Evolutionary conservation across 2,329 filamentous ascomycete species (phyloP).

Genomic region (Aspergillus quadricinctus): DNA sequence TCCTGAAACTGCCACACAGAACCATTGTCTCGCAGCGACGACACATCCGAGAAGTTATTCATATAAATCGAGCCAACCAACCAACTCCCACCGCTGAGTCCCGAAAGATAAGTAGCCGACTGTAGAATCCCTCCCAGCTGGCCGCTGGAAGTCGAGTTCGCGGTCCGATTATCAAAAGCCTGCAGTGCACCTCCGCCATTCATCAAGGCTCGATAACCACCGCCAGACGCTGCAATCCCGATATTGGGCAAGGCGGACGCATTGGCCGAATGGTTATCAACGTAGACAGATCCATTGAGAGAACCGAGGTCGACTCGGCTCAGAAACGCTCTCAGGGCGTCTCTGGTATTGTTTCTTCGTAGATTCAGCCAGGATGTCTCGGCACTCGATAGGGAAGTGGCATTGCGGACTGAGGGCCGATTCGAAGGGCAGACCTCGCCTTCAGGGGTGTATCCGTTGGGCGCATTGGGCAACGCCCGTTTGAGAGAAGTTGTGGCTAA

Average conservation of each 20-base stretch:
- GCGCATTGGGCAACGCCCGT: constrained; percentile 52
- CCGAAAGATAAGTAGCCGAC: constrained; percentile 74
- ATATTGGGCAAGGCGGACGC: constrained; percentile 61
- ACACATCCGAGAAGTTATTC: constrained; percentile 72
- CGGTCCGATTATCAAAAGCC: constrained; percentile 72
- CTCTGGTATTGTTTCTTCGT: constrained; percentile 67
- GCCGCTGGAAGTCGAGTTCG: constrained; percentile 56
- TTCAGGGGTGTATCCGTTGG: constrained; percentile 69
- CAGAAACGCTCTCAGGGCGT: constrained; percentile 70
- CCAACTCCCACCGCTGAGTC: constrained; percentile 81
- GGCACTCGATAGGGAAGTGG: constrained; percentile 58
- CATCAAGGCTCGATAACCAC: constrained; percentile 79
- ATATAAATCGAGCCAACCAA: constrained; percentile 73
- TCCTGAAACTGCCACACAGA: constrained; percentile 28
- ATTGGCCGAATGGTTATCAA: constrained; percentile 57
- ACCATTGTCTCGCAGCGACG: constrained; percentile 29
- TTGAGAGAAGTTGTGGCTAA: background rate
- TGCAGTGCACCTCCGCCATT: constrained; percentile 79
- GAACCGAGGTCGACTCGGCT: constrained; percentile 65
- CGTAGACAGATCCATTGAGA: constrained; percentile 70
- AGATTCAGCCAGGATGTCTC: constrained; percentile 71
- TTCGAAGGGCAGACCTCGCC: constrained; percentile 63
- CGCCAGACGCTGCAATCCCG: constrained; percentile 74
- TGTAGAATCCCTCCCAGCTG: constrained; percentile 80
- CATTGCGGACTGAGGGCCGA: constrained; percentile 65